These are phyloP conservation scores for Starmera pachycereana DNA, from an alignment of 805 yeast genomes.

Conservation along the genomic window DNA sequence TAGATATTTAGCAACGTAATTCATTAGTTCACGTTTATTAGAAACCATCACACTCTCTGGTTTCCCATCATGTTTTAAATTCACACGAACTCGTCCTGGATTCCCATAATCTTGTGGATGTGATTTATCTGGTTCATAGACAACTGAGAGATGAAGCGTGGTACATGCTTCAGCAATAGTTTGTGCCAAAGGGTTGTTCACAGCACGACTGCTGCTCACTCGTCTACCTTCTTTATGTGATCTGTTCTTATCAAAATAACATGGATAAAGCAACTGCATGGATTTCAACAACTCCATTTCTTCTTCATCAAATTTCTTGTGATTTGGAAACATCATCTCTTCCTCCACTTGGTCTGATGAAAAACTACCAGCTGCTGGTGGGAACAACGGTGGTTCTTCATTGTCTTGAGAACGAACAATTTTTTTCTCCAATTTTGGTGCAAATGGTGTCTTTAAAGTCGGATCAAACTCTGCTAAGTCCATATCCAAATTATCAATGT, in stretches of 20 bases:
- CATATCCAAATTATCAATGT: conserved; percentile 86
- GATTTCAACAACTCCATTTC: conserved; percentile 54
- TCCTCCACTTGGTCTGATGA: conserved; percentile 1
- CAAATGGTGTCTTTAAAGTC: conserved; percentile 52
- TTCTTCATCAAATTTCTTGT: conserved; percentile 33
- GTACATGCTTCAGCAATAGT: conserved; percentile 66
- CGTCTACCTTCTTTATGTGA: conserved; percentile 78
- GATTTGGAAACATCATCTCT: conserved; percentile 14
- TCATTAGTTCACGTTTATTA: conserved; percentile 59
- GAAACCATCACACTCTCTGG: conserved; percentile 25
- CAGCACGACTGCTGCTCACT: conserved; percentile 57
- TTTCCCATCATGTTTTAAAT: conserved; percentile 42
- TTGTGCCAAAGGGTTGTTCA: conserved; percentile 80
- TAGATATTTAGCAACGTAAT: conserved; percentile 50
- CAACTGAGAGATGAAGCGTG: conserved; percentile 22
- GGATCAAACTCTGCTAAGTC: conserved; percentile 89
- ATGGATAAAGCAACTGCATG: conserved; percentile 78
- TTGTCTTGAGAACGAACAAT: conserved; percentile 53
- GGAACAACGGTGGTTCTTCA: conserved; percentile 21
- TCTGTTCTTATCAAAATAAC: conserved; percentile 78
- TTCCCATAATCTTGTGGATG: conserved; percentile 98
- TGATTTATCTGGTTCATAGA: conserved; percentile 69
- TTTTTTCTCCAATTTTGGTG: conserved; percentile 54
- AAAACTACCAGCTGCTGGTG: conserved; percentile 4
- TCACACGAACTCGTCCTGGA: conserved; percentile 88